A percentile compares a stretch with the other conserved stretches of the same genome.
Evolutionary conservation across 345 rosid species (phyloP).

Genomic region (Salix udensis): DNA sequence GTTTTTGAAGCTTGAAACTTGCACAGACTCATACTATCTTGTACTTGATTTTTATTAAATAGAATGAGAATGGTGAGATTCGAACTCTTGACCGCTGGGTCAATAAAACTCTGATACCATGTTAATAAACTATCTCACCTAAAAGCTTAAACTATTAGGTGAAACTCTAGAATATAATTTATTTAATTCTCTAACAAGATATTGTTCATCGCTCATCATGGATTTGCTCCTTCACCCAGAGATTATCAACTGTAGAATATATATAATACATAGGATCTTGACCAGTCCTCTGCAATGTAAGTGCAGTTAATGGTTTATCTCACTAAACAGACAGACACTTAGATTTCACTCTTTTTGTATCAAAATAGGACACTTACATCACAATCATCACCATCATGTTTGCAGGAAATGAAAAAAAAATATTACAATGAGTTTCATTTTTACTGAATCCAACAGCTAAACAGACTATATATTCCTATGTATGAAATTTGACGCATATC

Average conservation of each 20-base stretch:
- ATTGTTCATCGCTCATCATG: background rate
- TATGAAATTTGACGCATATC: slow-evolving; percentile 32
- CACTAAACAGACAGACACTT: no score
- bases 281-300: background rate
- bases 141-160: no score
- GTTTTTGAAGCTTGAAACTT: no score
- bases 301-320: background rate
- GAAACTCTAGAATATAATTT: no score
- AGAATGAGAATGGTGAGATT: no score
- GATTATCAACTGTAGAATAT: background rate
- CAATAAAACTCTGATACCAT: no score
- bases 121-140: no score
- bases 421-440: slow-evolving; percentile 13
- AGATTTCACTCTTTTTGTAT: background rate
- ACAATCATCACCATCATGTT: background rate
- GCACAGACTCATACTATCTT: no score
- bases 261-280: background rate
- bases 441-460: slow-evolving; percentile 21
- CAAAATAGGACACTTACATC: background rate
- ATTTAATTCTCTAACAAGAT: no score
- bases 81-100: no score
- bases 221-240: background rate
- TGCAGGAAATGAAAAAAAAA: slow-evolving; percentile 11
- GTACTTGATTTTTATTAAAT: no score
- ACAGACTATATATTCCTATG: slow-evolving; percentile 34